A percentile compares a stretch with the other conserved stretches of the same genome.
Conservation (phyloP, 768 basidiomycete genomes). For the Lactifluus pinguis region DNA sequence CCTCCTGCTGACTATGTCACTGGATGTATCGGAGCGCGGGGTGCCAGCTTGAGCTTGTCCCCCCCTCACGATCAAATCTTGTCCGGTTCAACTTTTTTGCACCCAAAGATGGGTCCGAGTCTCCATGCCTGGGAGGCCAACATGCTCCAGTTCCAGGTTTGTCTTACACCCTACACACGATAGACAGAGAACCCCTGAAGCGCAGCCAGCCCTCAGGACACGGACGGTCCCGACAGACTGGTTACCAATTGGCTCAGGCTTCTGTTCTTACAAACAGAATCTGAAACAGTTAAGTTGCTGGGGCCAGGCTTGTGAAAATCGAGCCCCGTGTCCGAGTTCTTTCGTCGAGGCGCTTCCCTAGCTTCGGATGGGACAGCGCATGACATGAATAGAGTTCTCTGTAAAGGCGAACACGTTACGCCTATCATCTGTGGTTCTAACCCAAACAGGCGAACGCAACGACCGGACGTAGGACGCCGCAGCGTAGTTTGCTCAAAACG, state of each 20-base stretch:
- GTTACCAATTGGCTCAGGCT: constrained; percentile 4
- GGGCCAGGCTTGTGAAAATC: constrained; percentile 1
- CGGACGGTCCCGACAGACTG: neutral
- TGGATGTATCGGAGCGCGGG: neutral
- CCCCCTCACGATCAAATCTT: neutral
- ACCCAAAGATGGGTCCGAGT: too few relatives aligned
- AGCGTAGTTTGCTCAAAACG: constrained; percentile 3
- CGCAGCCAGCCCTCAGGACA: neutral
- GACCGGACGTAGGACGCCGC: neutral
- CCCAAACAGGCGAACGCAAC: constrained; percentile 5
- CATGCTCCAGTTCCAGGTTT: neutral
- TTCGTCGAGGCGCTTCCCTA: neutral
- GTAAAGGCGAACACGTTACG: neutral
- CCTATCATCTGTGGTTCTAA: constrained; percentile 1
- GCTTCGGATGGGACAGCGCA: neutral
- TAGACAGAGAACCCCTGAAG: neutral
- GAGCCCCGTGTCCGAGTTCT: neutral
- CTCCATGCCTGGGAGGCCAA: neutral
- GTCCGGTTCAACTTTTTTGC: neutral
- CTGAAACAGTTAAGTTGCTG: neutral
- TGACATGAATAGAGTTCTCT: constrained; percentile 8
- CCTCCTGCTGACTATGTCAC: neutral
- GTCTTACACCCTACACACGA: neutral
- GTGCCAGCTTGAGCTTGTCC: neutral
- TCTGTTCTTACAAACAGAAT: constrained; percentile 6